phyloP scores from a whole-genome alignment of 1,284 basidiomycete genomes.

The Microbotryum lychnidis-dioicae region DNA sequence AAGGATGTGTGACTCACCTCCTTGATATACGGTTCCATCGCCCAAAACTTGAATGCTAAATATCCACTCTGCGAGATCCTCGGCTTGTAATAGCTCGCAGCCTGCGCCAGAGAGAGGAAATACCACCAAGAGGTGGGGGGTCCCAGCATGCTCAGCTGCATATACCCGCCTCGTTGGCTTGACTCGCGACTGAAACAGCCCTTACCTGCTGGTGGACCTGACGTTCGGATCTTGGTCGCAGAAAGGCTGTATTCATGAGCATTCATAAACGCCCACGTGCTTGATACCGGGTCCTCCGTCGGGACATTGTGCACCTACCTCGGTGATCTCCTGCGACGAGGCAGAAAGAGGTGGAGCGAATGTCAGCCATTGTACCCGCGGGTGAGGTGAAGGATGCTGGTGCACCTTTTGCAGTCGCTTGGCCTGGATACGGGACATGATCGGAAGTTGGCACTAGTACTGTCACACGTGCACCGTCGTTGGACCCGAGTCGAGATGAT shows the following conservation, averaged over 20 bases:
- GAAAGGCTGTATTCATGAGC: not conserved
- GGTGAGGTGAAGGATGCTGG: too few relatives aligned
- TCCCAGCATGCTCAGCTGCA: not conserved
- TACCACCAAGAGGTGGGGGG: not conserved
- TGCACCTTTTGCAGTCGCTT: conserved; percentile 24
- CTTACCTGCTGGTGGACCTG: conserved; percentile 17
- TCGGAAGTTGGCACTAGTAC: not conserved
- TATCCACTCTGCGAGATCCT: conserved; percentile 26
- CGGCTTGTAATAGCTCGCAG: conserved; percentile 19
- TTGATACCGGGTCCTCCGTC: not conserved
- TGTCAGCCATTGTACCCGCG: too few relatives aligned
- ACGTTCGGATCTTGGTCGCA: conserved; percentile 12
- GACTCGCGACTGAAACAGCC: not conserved
- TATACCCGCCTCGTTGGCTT: too few relatives aligned
- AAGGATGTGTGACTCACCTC: conserved; percentile 10
- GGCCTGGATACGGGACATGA: conserved; percentile 15
- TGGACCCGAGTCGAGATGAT: too few relatives aligned
- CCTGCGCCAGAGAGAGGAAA: conserved; percentile 4
- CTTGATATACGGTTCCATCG: conserved; percentile 17
- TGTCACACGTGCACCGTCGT: too few relatives aligned
- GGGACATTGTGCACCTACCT: conserved; percentile 1
- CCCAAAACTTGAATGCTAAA: conserved; percentile 16
- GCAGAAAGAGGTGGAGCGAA: too few relatives aligned
- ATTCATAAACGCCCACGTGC: not conserved
- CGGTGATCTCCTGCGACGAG: conserved; percentile 18